A percentile compares a stretch with the other conserved stretches of the same genome.
Conservation (phyloP, 768 basidiomycete genomes). For the Cantharellus anzutake region DNA sequence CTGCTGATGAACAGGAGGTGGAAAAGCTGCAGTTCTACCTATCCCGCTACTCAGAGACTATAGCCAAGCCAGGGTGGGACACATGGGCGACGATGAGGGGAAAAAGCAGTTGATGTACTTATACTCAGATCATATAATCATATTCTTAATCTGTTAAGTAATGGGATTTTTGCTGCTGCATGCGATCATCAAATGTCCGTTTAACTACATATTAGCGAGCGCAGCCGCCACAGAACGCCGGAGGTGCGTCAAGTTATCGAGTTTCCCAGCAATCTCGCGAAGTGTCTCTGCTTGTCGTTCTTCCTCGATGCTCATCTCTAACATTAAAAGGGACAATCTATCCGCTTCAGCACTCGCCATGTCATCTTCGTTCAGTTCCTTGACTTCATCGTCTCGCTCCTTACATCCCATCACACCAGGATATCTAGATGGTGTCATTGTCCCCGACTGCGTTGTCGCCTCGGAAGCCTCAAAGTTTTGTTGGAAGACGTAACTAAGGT, state of each 20-base stretch:
- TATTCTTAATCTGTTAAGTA: background rate
- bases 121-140: background rate
- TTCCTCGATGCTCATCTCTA: background rate
- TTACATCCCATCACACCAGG: background rate
- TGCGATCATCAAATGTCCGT: no score
- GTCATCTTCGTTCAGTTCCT: background rate
- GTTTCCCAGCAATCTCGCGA: no score
- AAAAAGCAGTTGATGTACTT: background rate
- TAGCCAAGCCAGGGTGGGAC: background rate
- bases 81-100: background rate
- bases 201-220: no score
- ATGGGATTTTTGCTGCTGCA: no score
- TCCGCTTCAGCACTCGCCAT: background rate
- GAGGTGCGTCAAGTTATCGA: no score
- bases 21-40: background rate
- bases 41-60: no score
- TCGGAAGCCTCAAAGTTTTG: background rate
- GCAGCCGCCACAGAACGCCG: no score
- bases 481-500: background rate
- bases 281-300: no score
- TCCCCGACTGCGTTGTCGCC: background rate
- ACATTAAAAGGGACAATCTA: background rate
- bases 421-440: background rate
- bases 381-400: background rate
- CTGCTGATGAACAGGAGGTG: background rate